Conservation (phyloP, 1,284 basidiomycete species). For the Cutaneotrichosporon cutaneum region DNA sequence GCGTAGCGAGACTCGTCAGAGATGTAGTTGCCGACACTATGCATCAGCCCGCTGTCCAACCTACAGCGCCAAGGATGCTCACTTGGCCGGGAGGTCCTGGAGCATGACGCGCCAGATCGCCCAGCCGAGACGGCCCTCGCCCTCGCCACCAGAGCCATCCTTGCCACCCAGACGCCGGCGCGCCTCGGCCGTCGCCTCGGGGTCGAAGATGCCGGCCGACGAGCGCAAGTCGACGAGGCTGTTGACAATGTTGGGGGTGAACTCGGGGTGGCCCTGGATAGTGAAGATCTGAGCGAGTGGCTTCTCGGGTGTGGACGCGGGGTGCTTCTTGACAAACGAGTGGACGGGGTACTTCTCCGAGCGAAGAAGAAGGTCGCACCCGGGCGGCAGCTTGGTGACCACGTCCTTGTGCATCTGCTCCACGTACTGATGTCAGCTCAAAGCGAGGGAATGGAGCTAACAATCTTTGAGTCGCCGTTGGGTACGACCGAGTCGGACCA, state of each 20-base stretch:
- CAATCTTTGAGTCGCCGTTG: constrained; percentile 40
- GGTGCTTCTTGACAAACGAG: constrained; percentile 54
- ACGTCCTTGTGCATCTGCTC: constrained; percentile 59
- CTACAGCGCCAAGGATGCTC: constrained; percentile 7
- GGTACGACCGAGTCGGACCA: constrained; percentile 48
- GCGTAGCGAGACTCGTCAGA: constrained; percentile 33
- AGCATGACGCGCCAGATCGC: constrained; percentile 56
- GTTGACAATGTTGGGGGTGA: constrained; percentile 56
- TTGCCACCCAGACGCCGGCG: constrained; percentile 54
- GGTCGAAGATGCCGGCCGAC: constrained; percentile 52
- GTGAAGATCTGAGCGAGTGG: constrained; percentile 53
- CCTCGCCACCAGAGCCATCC: constrained; percentile 53
- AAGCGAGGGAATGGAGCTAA: background rate
- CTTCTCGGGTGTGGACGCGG: constrained; percentile 45
- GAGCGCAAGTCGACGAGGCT: constrained; percentile 53
- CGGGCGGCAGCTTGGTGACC: constrained; percentile 53
- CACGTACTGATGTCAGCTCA: constrained; percentile 45
- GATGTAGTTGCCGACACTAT: constrained; percentile 26
- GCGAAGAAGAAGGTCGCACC: constrained; percentile 54
- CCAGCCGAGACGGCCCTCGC: constrained; percentile 54
- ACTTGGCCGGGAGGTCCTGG: constrained; percentile 38
- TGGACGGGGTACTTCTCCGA: constrained; percentile 54
- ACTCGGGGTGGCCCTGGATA: constrained; percentile 58
- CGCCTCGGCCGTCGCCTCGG: constrained; percentile 47
- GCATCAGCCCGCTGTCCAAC: constrained; percentile 16